phyloP scores from a whole-genome alignment of 192 early-diverging fungal genomes.

The Dispira simplex region DNA sequence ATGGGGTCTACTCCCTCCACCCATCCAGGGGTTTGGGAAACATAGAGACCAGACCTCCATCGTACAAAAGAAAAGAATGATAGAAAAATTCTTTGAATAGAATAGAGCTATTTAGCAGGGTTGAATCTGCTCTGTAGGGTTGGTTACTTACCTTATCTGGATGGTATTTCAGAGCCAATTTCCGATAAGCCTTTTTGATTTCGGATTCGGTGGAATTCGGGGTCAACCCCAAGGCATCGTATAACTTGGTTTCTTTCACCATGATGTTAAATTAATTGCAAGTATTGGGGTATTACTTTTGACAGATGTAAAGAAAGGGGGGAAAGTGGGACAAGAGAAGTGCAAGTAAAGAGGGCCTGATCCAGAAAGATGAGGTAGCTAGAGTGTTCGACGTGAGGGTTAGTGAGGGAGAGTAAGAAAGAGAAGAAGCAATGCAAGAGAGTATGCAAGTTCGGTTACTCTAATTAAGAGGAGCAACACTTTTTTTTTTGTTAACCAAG shows the following conservation, averaged over 20 bases:
- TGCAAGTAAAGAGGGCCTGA: background rate
- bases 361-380: background rate
- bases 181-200: constrained; percentile 96
- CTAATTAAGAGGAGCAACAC: background rate
- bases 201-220: constrained; percentile 61
- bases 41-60: too few species aligned
- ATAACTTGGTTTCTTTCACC: constrained; percentile 75
- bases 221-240: constrained; percentile 75
- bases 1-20: too few species aligned
- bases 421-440: background rate
- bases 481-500: background rate
- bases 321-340: background rate
- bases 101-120: too few species aligned
- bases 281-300: background rate
- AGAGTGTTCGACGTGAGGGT: background rate
- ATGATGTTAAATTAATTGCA: constrained; percentile 2
- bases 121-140: background rate
- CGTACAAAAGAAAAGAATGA: too few species aligned
- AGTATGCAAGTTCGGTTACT: background rate
- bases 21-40: too few species aligned
- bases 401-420: background rate
- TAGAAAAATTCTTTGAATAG: too few species aligned
- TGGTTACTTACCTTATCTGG: constrained; percentile 55
- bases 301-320: background rate
- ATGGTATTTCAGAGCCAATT: constrained; percentile 84